phyloP scores from a whole-genome alignment of 495 filamentous ascomycete species.

The Chaetomidium leptoderma region DNA sequence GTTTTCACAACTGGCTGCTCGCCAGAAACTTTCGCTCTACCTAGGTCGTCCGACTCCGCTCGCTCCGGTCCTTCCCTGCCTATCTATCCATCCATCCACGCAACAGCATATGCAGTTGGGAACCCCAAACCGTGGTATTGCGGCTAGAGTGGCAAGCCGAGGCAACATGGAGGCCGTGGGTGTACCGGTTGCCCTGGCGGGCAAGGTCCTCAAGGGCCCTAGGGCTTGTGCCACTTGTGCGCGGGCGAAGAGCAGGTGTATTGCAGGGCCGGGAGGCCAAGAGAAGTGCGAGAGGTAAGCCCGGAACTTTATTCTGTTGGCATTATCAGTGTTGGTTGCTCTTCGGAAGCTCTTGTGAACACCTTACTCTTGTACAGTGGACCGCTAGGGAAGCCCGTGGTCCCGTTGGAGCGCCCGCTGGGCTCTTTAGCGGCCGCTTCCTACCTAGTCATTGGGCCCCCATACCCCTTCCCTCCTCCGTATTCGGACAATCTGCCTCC shows the following conservation, averaged over 20 bases:
- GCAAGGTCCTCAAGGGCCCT: constrained; percentile 22
- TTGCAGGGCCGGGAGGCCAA: constrained; percentile 17
- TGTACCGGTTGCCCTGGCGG: background rate
- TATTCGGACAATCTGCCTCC: background rate
- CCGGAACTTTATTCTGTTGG: background rate
- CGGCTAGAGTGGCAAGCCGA: background rate
- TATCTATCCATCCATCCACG: background rate
- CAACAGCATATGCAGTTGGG: background rate
- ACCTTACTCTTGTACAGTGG: background rate
- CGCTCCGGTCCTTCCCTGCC: background rate
- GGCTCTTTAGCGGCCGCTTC: background rate
- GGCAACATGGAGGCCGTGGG: background rate
- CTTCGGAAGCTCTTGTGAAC: background rate
- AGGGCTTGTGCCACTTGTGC: constrained; percentile 27
- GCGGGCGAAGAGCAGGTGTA: constrained; percentile 24
- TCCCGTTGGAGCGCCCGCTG: background rate
- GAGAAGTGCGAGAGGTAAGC: constrained; percentile 26
- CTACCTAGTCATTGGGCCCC: background rate
- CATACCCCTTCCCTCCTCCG: background rate
- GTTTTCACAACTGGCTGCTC: no score
- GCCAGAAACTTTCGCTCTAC: no score
- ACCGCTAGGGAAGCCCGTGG: background rate
- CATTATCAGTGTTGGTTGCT: background rate
- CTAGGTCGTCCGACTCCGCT: background rate
- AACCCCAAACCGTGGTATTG: background rate